These are phyloP conservation scores for Auricularia sp. DNA, from an alignment of 768 basidiomycete genomes.

Conservation along the genomic window DNA sequence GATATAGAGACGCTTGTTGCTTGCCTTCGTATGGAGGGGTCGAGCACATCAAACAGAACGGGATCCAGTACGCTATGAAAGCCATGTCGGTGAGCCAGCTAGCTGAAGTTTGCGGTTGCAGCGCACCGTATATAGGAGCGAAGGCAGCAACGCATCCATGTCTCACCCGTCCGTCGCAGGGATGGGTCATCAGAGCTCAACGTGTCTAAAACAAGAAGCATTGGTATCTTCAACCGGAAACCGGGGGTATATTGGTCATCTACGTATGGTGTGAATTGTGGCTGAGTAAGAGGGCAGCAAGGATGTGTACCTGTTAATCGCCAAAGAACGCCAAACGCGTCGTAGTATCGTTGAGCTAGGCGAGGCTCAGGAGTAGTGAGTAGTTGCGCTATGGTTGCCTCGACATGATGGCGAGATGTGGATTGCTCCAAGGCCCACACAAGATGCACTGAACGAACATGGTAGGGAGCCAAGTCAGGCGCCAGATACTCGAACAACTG, in stretches of 20 bases:
- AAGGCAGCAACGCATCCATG: slow-evolving; percentile 94
- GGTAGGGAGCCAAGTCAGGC: slow-evolving; percentile 57
- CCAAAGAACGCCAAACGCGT: slow-evolving; percentile 92
- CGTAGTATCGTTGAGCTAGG: slow-evolving; percentile 50
- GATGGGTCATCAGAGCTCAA: slow-evolving; percentile 67
- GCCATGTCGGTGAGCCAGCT: neutral
- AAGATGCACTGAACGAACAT: slow-evolving; percentile 69
- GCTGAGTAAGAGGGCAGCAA: neutral
- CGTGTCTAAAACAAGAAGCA: slow-evolving; percentile 81
- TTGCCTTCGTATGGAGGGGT: slow-evolving; percentile 52
- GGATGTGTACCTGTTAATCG: slow-evolving; percentile 59
- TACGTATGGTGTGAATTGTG: slow-evolving; percentile 19
- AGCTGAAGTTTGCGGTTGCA: no score
- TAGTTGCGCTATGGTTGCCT: slow-evolving; percentile 61
- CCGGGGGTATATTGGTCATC: slow-evolving; percentile 80
- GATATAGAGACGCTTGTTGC: slow-evolving; percentile 42
- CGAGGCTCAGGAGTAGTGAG: slow-evolving; percentile 47
- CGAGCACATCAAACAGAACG: slow-evolving; percentile 64
- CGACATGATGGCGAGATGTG: slow-evolving; percentile 51
- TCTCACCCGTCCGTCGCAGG: slow-evolving; percentile 74
- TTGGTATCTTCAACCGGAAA: slow-evolving; percentile 69
- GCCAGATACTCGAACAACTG: slow-evolving; percentile 69
- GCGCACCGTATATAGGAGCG: slow-evolving; percentile 81
- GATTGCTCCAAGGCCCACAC: slow-evolving; percentile 69
- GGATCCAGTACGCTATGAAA: slow-evolving; percentile 75